Base-by-base conservation (phyloP, 1,139 yeast genomes). In the Zhuliangozyma blackwelliae region DNA sequence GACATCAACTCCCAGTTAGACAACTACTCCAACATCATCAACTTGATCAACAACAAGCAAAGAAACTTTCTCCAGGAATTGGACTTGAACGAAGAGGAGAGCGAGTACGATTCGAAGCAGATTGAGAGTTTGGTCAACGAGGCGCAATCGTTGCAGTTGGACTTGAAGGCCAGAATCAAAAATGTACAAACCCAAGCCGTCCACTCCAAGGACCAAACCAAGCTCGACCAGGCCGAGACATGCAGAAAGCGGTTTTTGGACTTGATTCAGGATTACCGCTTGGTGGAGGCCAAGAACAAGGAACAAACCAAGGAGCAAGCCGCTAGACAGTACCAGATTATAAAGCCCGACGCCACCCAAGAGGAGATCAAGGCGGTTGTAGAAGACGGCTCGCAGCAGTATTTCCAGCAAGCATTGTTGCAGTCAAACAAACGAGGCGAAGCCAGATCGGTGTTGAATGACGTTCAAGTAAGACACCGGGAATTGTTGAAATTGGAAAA, bases 351-450 rank as follows among this genome's bases (percentile, higher is more conserved):
- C 45, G 97, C 97, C 23, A 76, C 94, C 19, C 87, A 85, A 25
- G 87, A 76, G 34, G 96, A 90, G 62, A 79, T 86, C 40, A 78
- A 75, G 50, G 85, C 80, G 41, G 97, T 95, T 31, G 80, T 87
- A 39, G 95, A 84, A 51, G 92, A 86, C 54, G 81, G 81, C 37
- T 84, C 89, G 38, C 88, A 85, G 57, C 97, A 90, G 64, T 85
- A 89, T 54, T 92, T 92, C 67, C 90, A 94, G 45, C 96, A 89
- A 64, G 97, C 97, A 11, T 73, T 92, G 49, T 71, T 88, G 74
- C 88, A 84, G 66, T 84, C 95, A 40, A 87, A 88, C 62, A 82
- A 97, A 66, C 82, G 95, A 55, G 98, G 98, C 50, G 96, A 92
- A 65, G 97, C 98, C 36, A 79, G 95, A 61, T 80, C 96, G 27